phyloP scores from a whole-genome alignment of 768 basidiomycete genomes.

The Auricularia sp. region DNA sequence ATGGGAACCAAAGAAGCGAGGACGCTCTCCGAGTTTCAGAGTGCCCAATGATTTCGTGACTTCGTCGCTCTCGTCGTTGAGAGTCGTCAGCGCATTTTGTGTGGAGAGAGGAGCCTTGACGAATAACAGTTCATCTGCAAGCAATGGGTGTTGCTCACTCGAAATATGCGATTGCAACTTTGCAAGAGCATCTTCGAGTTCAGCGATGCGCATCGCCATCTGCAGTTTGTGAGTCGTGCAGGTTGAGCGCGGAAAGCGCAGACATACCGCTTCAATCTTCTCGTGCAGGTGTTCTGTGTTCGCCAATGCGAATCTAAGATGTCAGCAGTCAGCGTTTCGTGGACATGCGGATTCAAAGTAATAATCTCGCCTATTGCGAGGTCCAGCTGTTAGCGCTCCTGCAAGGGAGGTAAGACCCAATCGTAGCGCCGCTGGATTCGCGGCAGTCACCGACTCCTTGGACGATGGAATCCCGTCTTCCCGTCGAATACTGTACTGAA shows the following conservation, averaged over 20 bases:
- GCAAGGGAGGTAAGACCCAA: not conserved
- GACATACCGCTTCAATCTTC: not conserved
- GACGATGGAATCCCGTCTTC: too few relatives aligned
- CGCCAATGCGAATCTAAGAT: not conserved
- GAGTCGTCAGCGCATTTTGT: not conserved
- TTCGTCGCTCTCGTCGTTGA: not conserved
- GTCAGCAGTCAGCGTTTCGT: not conserved
- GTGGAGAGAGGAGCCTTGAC: conserved; percentile 45
- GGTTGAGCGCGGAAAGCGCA: not conserved
- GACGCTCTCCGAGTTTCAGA: not conserved
- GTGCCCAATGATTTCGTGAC: not conserved
- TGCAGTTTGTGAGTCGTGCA: not conserved
- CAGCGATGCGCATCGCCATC: conserved; percentile 11
- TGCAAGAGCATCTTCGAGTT: conserved; percentile 64
- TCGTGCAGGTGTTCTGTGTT: not conserved
- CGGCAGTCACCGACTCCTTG: too few relatives aligned
- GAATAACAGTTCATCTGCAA: conserved; percentile 60
- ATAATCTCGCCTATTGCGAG: not conserved
- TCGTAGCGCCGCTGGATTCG: too few relatives aligned
- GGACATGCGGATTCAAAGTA: not conserved
- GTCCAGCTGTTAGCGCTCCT: not conserved
- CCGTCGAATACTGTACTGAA: too few relatives aligned
- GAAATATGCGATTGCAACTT: conserved; percentile 37
- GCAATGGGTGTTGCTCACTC: conserved; percentile 51
- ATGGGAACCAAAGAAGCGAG: not conserved